Evolutionary conservation across 75 land plant species (phyloP).

Genomic region (Sequoiadendron giganteum): DNA sequence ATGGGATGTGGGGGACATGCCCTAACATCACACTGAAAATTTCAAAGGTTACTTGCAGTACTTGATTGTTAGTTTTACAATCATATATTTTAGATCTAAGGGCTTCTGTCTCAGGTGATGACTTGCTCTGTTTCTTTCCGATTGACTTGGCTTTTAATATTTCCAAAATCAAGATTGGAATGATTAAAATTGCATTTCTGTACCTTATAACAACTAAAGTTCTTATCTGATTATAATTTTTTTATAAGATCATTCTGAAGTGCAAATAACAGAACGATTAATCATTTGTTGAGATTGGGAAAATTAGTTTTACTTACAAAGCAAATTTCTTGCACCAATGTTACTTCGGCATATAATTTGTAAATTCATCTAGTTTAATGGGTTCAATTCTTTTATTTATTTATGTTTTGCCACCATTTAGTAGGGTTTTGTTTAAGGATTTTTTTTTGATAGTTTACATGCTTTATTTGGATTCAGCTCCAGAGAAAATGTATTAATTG

Average conservation of each 20-base stretch:
- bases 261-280: background rate
- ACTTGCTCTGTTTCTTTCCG: background rate
- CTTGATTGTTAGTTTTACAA: background rate
- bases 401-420: background rate
- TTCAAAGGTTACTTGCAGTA: background rate
- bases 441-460: background rate
- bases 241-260: background rate
- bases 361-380: background rate
- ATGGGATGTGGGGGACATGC: background rate
- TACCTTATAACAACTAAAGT: background rate
- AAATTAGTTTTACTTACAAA: background rate
- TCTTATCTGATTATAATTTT: background rate
- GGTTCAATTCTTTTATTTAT: background rate
- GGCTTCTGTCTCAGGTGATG: background rate
- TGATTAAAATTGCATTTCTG: background rate
- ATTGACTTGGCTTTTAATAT: background rate
- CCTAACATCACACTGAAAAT: background rate
- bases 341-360: background rate
- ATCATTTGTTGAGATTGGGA: background rate
- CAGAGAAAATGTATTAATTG: conserved; percentile 15
- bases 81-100: background rate
- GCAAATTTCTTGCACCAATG: background rate
- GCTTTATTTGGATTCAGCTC: background rate
- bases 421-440: background rate
- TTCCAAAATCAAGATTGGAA: background rate